Percentiles rank a stretch among this genome's conserved stretches.
Conservation (phyloP, 2,329 filamentous ascomycete species). For the Colletotrichum sp. region DNA sequence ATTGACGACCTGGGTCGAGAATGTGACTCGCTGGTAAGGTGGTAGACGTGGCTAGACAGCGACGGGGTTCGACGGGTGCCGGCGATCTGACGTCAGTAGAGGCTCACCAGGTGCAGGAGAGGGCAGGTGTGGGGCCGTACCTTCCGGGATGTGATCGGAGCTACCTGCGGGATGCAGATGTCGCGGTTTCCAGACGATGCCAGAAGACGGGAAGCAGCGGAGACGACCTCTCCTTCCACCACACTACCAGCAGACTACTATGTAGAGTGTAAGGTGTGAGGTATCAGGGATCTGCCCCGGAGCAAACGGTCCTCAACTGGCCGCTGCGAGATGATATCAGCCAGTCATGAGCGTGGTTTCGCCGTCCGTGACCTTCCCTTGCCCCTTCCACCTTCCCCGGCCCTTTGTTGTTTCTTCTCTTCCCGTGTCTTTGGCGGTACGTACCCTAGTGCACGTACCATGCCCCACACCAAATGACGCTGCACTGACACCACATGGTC, state of each 20-base stretch:
- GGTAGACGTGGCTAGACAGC: neutral
- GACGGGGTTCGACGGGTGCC: neutral
- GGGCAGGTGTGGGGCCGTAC: neutral
- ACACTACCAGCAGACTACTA: neutral
- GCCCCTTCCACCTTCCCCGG: neutral
- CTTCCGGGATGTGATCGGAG: slow-evolving; percentile 3
- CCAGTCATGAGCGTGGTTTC: neutral
- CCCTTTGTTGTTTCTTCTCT: neutral
- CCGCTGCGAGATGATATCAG: neutral
- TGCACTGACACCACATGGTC: slow-evolving; percentile 10
- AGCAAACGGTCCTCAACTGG: slow-evolving; percentile 10
- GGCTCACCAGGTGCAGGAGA: neutral
- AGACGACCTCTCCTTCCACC: neutral
- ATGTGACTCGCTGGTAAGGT: neutral
- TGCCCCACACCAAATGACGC: slow-evolving; percentile 15
- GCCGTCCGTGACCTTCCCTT: neutral
- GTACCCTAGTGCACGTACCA: neutral
- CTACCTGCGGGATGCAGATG: neutral
- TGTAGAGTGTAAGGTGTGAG: neutral
- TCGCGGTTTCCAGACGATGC: slow-evolving; percentile 12
- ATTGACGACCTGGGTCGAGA: neutral
- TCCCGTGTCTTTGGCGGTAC: neutral
- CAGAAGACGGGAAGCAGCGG: slow-evolving; percentile 10
- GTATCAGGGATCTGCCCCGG: neutral
- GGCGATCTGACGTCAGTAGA: slow-evolving; percentile 10